Base-by-base conservation (phyloP, 2,329 filamentous ascomycete genomes). In the Aspergillus quadricinctus region DNA sequence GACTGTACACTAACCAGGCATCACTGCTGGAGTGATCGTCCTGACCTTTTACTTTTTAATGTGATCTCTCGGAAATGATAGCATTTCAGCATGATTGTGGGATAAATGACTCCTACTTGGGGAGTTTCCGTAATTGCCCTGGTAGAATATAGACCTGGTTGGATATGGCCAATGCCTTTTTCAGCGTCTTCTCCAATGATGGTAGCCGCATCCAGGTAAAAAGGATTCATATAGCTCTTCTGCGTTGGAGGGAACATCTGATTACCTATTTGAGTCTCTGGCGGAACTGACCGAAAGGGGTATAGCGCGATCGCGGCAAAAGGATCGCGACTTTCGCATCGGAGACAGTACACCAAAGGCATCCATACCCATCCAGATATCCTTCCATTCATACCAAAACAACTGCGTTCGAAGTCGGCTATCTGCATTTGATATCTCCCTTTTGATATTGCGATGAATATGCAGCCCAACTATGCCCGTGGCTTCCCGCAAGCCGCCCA, bases 1-100 rank as follows among this genome's bases (percentile, higher is more conserved):
- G 96, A 65, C 80, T 99, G 69, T 99, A 97, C 82, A 92, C 91
- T 61, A 97, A 97, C 81, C 93, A 99, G 80, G 94, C 94, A 51
- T 96, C 91, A 58, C 81, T 95, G 82, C 81, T 99, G 66, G 94
- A 99, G 83, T 99, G 69, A 71, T 57, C 46, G 11, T 25, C 10
- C 23, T 43, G 50, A 27, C 41, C 43, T 52, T 46, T 51, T 35
- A 14, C 48, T 8, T 10, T n/a, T 52, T 55, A 52, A 55, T 54
- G 53, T 57, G 58, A 60, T 61, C 53, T 48, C 61, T 28, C 49
- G 53, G 57, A 53, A 63, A 64, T 65, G 64, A 64, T 61, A 62
- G 63, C 61, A 60, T 65, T 66, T 58, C 61, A 59, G 58, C 59
- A 69, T 61, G 61, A 58, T 50, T 46, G 43, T 46, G 43, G 14